Percentiles rank a stretch among this genome's conserved stretches.
Evolutionary conservation across 805 yeast species (phyloP).

Genomic region (Pichia nakasei): DNA sequence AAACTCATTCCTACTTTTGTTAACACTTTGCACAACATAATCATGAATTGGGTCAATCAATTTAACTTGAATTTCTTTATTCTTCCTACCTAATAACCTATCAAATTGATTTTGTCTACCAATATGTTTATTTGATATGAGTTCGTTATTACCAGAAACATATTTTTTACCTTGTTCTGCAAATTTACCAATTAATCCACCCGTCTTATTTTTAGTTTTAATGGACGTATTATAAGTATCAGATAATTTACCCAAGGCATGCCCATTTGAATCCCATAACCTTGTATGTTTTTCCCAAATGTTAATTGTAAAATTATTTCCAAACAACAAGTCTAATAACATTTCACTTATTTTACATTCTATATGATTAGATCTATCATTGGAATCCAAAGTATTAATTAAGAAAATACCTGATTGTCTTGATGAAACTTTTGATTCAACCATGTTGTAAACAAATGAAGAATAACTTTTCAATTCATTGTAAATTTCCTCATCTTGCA

Average conservation of each 20-base stretch:
- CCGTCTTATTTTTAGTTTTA: slow-evolving; percentile 32
- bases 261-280: slow-evolving; percentile 42
- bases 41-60: slow-evolving; percentile 49
- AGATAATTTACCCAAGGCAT: slow-evolving; percentile 31
- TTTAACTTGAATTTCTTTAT: slow-evolving; percentile 35
- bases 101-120: slow-evolving; percentile 27
- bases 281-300: slow-evolving; percentile 33
- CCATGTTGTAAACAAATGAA: slow-evolving; percentile 35
- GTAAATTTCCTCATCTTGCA: slow-evolving; percentile 14
- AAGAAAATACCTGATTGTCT: slow-evolving; percentile 45
- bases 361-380: slow-evolving; percentile 41
- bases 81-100: slow-evolving; percentile 40
- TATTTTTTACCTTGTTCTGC: slow-evolving; percentile 30
- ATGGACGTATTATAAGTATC: slow-evolving; percentile 30
- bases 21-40: slow-evolving; percentile 35
- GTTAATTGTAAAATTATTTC: slow-evolving; percentile 28
- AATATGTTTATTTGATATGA: slow-evolving; percentile 11
- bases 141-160: slow-evolving; percentile 12
- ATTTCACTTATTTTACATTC: slow-evolving; percentile 40
- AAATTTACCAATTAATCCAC: slow-evolving; percentile 38
- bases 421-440: slow-evolving; percentile 30
- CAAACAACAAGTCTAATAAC: slow-evolving; percentile 38
- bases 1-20: slow-evolving; percentile 32
- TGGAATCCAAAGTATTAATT: slow-evolving; percentile 41
- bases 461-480: slow-evolving; percentile 35